Conservation (phyloP, 2,329 filamentous ascomycete genomes). For the Aspergillaceae sp. region DNA sequence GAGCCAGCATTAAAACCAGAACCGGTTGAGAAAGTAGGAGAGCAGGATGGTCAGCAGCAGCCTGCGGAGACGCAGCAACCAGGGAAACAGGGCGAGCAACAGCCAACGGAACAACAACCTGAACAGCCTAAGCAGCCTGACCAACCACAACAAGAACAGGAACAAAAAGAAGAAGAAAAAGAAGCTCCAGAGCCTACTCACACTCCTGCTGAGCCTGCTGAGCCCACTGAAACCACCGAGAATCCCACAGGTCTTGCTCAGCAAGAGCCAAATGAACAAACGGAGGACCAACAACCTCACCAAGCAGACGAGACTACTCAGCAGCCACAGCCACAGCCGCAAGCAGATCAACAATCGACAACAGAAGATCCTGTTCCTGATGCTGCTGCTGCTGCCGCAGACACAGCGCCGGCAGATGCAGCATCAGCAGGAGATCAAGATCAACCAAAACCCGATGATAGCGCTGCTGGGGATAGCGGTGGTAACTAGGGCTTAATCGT, state of each 20-base stretch:
- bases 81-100: background rate
- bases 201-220: background rate
- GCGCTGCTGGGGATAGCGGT: too few relatives aligned
- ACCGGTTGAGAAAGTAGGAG: background rate
- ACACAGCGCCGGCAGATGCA: too few relatives aligned
- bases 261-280: background rate
- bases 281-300: background rate
- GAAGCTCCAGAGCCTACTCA: background rate
- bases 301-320: background rate
- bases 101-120: background rate
- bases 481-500: too few relatives aligned
- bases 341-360: background rate
- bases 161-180: background rate
- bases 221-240: background rate
- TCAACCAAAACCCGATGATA: too few relatives aligned
- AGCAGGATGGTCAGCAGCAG: too few relatives aligned
- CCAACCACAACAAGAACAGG: background rate
- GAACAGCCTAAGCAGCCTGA: background rate
- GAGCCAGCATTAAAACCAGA: conserved; percentile 8
- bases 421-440: too few relatives aligned
- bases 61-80: too few relatives aligned
- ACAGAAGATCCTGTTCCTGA: background rate
- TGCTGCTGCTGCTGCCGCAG: background rate
- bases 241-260: background rate
- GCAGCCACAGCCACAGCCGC: background rate